Evolutionary conservation across 495 filamentous ascomycete species (phyloP).

Genomic region (Penicillium psychrofluorescens): DNA sequence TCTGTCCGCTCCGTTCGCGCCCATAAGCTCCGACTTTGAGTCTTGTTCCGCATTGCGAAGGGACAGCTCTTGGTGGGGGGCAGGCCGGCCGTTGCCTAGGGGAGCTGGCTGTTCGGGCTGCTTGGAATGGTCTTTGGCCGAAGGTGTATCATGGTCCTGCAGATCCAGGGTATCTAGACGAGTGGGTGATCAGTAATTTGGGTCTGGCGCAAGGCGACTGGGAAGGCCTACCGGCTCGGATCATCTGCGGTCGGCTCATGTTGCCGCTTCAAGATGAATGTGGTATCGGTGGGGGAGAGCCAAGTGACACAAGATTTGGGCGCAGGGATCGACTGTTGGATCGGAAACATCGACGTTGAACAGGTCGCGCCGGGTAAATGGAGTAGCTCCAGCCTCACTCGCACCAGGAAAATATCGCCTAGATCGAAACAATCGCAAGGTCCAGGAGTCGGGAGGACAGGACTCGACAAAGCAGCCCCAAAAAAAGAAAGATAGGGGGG

Average conservation of each 20-base stretch:
- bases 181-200: constrained; percentile 12
- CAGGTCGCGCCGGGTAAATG: not conserved
- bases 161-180: constrained; percentile 85
- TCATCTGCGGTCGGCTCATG: constrained; percentile 72
- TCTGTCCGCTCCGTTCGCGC: constrained; percentile 38
- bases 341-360: constrained; percentile 1
- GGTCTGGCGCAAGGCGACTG: not conserved
- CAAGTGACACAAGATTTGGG: constrained; percentile 5
- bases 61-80: constrained; percentile 78
- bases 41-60: constrained; percentile 75
- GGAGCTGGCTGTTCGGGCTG: constrained; percentile 44
- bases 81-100: constrained; percentile 50
- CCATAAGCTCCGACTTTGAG: constrained; percentile 54
- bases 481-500: constrained; percentile 12
- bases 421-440: too few relatives aligned
- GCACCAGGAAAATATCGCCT: not conserved
- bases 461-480: constrained; percentile 6
- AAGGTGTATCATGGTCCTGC: constrained; percentile 73
- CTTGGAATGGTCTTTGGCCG: constrained; percentile 69
- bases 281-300: constrained; percentile 7
- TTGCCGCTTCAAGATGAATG: constrained; percentile 13
- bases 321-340: constrained; percentile 14
- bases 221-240: constrained; percentile 62
- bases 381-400: constrained; percentile 1
- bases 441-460: not conserved